Base-by-base conservation (phyloP, 345 rosid species). In the Eutrema japonicum region DNA sequence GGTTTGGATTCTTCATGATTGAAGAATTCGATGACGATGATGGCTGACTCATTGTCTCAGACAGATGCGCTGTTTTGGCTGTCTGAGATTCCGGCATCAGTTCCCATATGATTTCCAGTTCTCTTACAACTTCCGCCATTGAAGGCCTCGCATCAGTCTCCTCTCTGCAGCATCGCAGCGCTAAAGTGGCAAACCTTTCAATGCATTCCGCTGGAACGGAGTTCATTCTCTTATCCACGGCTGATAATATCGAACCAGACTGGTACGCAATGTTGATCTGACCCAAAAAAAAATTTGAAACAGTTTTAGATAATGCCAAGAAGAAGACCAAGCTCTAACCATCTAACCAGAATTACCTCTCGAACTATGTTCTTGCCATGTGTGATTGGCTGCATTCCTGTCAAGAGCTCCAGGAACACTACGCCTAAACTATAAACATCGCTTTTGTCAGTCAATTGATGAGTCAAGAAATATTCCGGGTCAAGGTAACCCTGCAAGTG, bases 401-500 rank as follows among this genome's bases (percentile, higher is more conserved):
- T 95, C 75, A 92, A 75, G 12, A 95, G 91, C 84, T 95, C 99
- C 32, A 95, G 62, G 67, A 95, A 92, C 49, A 95, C 99, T 5
- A 95, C 96, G 3, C 97, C 97, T 57, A 95, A 85, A 82, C 97
- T 95, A 65, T 95, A 95, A 13, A 95, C 99, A 53, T 95, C 99
- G 32, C 99, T 95, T 83, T 92, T 95, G 74, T 95, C 99, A 0
- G 99, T 95, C 62, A 95, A 80, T 65, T 90, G 91, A 74, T 87
- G 99, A 14, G 99, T 95, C 47, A 95, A 78, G 80, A 95, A 92
- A 81, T 95, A 95, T 74, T 95, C 92, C 0, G 99, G 99, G 60
- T 95, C 99, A 70, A 92, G 96, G 79, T 95, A 95, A 55, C 99
- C 99, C 97, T 92, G 85, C 83, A 85, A 72, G 64, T 45, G 61